Conservation (phyloP, 176 grass and related monocot species). For the Bolboschoenus planiculmis region DNA sequence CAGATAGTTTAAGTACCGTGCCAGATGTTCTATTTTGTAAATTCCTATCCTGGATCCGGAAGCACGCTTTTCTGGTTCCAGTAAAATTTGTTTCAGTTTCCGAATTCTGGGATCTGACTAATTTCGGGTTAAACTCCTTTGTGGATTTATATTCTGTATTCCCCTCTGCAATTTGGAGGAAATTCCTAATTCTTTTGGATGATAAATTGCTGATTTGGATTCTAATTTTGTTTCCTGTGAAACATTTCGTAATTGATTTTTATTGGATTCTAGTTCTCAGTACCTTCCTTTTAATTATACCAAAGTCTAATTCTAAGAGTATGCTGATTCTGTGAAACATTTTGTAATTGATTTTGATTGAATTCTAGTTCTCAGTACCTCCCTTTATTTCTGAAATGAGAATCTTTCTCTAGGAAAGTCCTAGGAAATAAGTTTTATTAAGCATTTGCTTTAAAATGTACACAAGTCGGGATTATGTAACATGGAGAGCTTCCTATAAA, state of each 20-base stretch:
- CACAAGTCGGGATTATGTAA: not conserved
- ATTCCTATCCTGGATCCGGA: not conserved
- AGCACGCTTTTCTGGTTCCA: conserved; percentile 2
- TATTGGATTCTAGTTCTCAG: not conserved
- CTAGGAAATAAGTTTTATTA: not conserved
- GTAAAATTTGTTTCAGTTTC: not conserved
- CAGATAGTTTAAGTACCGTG: not conserved
- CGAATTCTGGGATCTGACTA: not conserved
- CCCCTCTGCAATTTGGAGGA: not conserved
- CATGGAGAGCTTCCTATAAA: conserved; percentile 12
- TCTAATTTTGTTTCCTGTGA: not conserved
- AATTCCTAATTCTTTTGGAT: not conserved
- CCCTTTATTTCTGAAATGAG: not conserved
- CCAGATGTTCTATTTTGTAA: not conserved
- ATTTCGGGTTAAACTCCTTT: not conserved
- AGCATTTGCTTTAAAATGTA: not conserved
- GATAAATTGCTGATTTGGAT: not conserved
- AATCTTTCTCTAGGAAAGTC: not conserved
- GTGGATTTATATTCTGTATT: not conserved
- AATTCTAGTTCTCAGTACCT: not conserved
- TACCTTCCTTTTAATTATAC: not conserved
- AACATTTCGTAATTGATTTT: not conserved
- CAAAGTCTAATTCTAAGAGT: not conserved
- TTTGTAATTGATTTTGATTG: conserved; percentile 4
- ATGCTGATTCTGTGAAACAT: not conserved